Evolutionary conservation across 2,329 filamentous ascomycete genomes (phyloP), one percentile per base, ranked within the genome.

Genomic region (Penicillium sp.): DNA sequence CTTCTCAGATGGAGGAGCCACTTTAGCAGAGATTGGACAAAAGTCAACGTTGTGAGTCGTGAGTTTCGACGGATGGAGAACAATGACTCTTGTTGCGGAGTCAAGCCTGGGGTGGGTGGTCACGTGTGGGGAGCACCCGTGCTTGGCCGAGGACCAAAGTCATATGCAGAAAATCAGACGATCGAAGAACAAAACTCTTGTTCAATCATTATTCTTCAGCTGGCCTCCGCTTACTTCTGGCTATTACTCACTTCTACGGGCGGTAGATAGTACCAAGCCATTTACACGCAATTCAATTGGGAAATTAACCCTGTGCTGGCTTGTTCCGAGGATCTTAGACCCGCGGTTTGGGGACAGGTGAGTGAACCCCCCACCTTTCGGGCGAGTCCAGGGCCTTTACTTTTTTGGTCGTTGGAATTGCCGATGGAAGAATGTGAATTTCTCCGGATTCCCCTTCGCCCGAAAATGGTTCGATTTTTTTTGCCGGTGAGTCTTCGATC

Each of bases 371-470:
- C 55, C 60, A 62, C 60, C 60, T 55, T 35, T 52, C 60, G 45
- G 53, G 49, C 46, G 54, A 26, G 45, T 29, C 56, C 45, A 62
- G 50, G 35, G n/a, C 23, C 15, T 29, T 7, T 15, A 7, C 55
- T 3, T 7, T 19, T 35, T 13, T 49, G 47, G 21, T 26, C 13
- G n/a, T 47, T 60, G 56, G 60, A 65, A 65, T 50, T 67, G 57
- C 63, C 64, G 66, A 61, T 62, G 64, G 21, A 21, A 30, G 54
- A 65, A 60, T 47, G 58, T 62, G 60, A 67, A 61, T 48, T 59
- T 68, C 66, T 67, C 71, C 67, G 69, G 67, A 68, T 70, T 70
- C 70, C 70, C 72, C 66, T 70, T 73, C 65, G 66, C 66, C 72
- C 71, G 71, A 71, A 63, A 66, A 64, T 66, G 54, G 64, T 62